Conservation (phyloP, 306 rosid species). For the Amphicarpaea edgeworthii region DNA sequence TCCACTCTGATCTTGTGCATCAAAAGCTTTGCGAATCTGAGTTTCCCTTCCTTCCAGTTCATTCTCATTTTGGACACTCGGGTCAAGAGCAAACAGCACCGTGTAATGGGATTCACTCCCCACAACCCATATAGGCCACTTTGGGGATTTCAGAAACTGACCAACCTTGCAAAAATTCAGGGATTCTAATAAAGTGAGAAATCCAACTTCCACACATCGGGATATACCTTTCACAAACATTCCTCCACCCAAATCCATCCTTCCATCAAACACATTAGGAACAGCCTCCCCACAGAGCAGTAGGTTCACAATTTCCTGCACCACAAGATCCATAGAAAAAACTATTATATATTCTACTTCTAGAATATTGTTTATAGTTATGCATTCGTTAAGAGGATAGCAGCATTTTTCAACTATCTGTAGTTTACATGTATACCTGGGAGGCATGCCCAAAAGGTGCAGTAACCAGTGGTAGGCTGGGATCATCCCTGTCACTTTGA, state of each 20-base stretch:
- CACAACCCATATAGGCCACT: constrained; percentile 98
- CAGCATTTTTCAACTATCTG: constrained; percentile 19
- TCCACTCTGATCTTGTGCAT: constrained; percentile 94
- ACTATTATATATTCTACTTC: constrained; percentile 9
- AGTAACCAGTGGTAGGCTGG: constrained; percentile 92
- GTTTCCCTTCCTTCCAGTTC: constrained; percentile 95
- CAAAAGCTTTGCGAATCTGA: constrained; percentile 89
- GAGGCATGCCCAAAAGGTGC: constrained; percentile 99
- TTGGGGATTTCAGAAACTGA: constrained; percentile 79
- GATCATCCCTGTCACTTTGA: constrained; percentile 98
- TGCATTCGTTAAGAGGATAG: constrained; percentile 18
- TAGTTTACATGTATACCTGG: constrained; percentile 62
- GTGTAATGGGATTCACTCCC: constrained; percentile 98
- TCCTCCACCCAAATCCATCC: constrained; percentile 94
- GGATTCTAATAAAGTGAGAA: constrained; percentile 86
- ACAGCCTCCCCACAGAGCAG: constrained; percentile 94
- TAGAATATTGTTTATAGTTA: constrained; percentile 35
- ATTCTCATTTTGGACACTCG: constrained; percentile 84
- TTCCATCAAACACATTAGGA: constrained; percentile 91
- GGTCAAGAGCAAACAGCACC: constrained; percentile 86
- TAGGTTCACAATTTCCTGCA: constrained; percentile 90
- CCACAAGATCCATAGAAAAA: constrained; percentile 44
- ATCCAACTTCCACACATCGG: constrained; percentile 87
- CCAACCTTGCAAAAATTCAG: constrained; percentile 95
- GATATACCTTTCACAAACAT: constrained; percentile 91